Evolutionary conservation across 345 rosid genomes (phyloP), one percentile per base, ranked within the genome.

Genomic region (Cardamine chenopodiifolia): DNA sequence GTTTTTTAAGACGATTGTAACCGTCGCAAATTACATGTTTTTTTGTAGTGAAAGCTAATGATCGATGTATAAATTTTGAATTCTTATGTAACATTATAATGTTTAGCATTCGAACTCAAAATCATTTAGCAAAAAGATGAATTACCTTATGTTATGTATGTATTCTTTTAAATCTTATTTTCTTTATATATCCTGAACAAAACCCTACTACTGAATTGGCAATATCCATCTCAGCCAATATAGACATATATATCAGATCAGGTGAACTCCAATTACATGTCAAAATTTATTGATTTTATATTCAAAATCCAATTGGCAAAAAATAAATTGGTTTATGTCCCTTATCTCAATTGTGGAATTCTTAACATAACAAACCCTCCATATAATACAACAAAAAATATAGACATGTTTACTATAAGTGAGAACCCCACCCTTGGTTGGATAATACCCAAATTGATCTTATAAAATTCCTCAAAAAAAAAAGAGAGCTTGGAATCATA

Each of bases 401-500:
- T 19, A 58, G 8, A 35, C 12, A 8, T 8, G 26, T 23, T 23
- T 19, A 32, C 31, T 20, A 58, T 44, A 66, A 47, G 12, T 66
- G 6, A 53, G 35, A 57, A 57, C 35, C 25, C 62, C 55, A 26
- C 10, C 12, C 18, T 53, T 74, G 15, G 29, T 45, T 47, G 60
- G 50, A 62, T 55, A 62, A 54, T 37, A 37, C 40, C 55, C 50
- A 31, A 52, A 53, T 39, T 54, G 19, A 12, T 34, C 17, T 32
- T 40, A n/a, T 32, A 44, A 55, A 64, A 15, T 31, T 44, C 54
- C 4, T 8, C 22, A 32, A 31, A 17, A 3, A 62, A 56, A 70
- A n/a, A n/a, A n/a, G n/a, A n/a, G n/a, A n/a, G 19, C n/a, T 47
- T 77, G 72, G 76, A 70, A 70, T 77, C 72, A 35, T n/a, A 26